phyloP scores from a whole-genome alignment of 2,329 filamentous ascomycete genomes.

The Ascochyta lentis region DNA sequence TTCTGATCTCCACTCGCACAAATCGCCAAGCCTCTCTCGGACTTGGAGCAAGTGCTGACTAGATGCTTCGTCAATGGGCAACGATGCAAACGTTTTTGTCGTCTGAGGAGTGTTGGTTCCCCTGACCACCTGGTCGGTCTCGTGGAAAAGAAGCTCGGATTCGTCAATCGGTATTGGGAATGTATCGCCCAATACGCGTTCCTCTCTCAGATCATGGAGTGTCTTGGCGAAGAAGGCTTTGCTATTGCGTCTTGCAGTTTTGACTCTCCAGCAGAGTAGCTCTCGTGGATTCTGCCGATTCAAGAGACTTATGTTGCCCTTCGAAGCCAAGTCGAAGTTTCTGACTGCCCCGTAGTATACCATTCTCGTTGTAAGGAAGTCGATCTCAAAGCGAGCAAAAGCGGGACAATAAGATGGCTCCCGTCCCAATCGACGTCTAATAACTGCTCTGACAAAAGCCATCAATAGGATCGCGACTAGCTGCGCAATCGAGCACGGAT shows the following conservation, averaged over 20 bases:
- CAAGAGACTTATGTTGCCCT: background rate
- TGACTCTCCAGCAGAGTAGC: background rate
- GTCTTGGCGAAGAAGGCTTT: too few species aligned
- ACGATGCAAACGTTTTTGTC: too few species aligned
- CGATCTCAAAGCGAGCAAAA: background rate
- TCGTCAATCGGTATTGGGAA: too few species aligned
- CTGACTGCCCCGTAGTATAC: background rate
- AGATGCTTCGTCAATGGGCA: background rate
- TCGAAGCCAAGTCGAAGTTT: background rate
- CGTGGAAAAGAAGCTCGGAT: too few species aligned
- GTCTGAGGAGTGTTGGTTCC: too few species aligned
- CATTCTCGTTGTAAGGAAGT: background rate
- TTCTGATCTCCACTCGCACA: background rate
- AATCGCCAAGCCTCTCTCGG: background rate
- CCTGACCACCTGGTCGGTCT: too few species aligned
- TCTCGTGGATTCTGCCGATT: background rate
- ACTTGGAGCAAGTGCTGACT: background rate
- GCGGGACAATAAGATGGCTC: background rate
- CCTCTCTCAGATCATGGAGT: too few species aligned
- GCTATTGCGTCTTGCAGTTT: background rate
- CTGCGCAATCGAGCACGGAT: slow-evolving; percentile 3
- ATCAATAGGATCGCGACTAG: background rate
- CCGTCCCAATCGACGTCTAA: background rate
- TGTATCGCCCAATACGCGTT: too few species aligned
- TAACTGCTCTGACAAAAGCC: background rate